phyloP scores from a whole-genome alignment of 495 filamentous ascomycete genomes.

The Filosporella fistucella region DNA sequence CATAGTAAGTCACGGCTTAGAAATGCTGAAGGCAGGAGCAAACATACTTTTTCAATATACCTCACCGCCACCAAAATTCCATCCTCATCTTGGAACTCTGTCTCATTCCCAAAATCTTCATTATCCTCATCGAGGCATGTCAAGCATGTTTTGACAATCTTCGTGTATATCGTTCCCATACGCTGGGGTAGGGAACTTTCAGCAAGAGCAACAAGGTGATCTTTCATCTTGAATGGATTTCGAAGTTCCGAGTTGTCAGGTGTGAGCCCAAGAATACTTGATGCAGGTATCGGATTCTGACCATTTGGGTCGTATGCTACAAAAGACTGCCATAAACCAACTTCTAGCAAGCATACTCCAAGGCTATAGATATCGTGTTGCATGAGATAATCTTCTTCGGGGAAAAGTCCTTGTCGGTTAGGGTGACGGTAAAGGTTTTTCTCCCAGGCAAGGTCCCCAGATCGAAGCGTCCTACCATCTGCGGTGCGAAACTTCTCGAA shows the following conservation, averaged over 20 bases:
- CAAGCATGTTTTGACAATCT: slow-evolving; percentile 48
- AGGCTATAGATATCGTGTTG: slow-evolving; percentile 32
- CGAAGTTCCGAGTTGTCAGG: background rate
- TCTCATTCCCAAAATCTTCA: slow-evolving; percentile 37
- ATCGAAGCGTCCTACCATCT: slow-evolving; percentile 9
- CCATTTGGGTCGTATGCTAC: slow-evolving; percentile 3
- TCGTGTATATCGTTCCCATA: slow-evolving; percentile 47
- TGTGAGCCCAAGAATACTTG: background rate
- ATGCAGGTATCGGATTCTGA: background rate
- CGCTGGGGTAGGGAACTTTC: slow-evolving; percentile 30
- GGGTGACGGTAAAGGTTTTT: slow-evolving; percentile 21
- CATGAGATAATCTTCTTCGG: slow-evolving; percentile 19
- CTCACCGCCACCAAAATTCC: slow-evolving; percentile 43
- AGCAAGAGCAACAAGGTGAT: slow-evolving; percentile 8
- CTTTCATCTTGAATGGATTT: slow-evolving; percentile 4
- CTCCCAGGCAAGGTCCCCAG: slow-evolving; percentile 5
- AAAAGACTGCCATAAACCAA: slow-evolving; percentile 22
- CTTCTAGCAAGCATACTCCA: slow-evolving; percentile 25
- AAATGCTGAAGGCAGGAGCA: too few relatives aligned
- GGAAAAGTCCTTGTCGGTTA: slow-evolving; percentile 14
- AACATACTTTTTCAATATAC: slow-evolving; percentile 43
- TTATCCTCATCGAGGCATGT: slow-evolving; percentile 49
- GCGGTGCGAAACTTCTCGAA: slow-evolving; percentile 19
- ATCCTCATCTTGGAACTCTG: slow-evolving; percentile 44
- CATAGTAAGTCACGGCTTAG: too few relatives aligned